Evolutionary conservation across 352 stramenopile genomes (phyloP).

Genomic region (Phytophthora sojae): DNA sequence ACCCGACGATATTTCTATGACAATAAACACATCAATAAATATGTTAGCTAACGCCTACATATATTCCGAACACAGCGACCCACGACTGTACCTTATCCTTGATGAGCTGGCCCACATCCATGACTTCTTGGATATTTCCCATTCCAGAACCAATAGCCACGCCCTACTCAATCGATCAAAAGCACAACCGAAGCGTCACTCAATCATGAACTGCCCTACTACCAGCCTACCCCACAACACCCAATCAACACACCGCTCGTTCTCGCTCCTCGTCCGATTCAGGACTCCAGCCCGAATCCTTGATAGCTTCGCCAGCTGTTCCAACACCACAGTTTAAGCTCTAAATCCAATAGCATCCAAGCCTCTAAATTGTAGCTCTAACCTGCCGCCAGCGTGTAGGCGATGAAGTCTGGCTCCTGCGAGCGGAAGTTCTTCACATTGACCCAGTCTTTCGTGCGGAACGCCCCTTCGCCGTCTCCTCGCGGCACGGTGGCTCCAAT

Average conservation of each 20-base stretch:
- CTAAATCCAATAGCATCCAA: slow-evolving; percentile 4
- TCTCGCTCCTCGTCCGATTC: slow-evolving; percentile 72
- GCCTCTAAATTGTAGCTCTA: not conserved
- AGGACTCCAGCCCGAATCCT: slow-evolving; percentile 74
- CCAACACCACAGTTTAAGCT: slow-evolving; percentile 4
- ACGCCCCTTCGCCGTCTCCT: slow-evolving; percentile 56
- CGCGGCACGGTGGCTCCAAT: slow-evolving; percentile 80
- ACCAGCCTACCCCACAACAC: not conserved
- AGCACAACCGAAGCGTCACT: not conserved
- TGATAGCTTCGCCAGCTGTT: slow-evolving; percentile 80
- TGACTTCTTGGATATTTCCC: slow-evolving; percentile 88
- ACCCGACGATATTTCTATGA: slow-evolving; percentile 88
- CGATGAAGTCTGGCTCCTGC: slow-evolving; percentile 89
- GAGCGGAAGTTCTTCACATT: slow-evolving; percentile 73
- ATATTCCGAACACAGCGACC: not conserved
- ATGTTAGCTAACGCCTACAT: not conserved
- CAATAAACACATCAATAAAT: not conserved
- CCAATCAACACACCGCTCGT: slow-evolving; percentile 49
- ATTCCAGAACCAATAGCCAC: slow-evolving; percentile 88
- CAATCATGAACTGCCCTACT: slow-evolving; percentile 1
- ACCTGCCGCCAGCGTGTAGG: slow-evolving; percentile 85
- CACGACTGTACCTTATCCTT: slow-evolving; percentile 56
- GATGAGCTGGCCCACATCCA: slow-evolving; percentile 74
- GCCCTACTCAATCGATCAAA: slow-evolving; percentile 46
- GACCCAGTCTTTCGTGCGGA: slow-evolving; percentile 74